Conservation (phyloP, 345 rosid genomes). For the Geranium brycei region DNA sequence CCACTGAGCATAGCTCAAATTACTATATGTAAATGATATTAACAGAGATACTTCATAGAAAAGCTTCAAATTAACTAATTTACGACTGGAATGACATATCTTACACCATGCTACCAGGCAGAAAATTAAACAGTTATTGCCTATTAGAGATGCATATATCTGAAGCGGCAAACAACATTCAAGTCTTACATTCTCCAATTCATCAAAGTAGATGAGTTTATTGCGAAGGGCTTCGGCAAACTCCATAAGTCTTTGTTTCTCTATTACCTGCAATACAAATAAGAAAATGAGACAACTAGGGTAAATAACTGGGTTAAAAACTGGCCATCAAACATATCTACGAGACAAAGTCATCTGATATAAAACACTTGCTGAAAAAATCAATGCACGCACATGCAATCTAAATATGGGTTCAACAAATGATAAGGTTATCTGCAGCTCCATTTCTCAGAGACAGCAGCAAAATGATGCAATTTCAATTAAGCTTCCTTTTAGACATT, state of each 20-base stretch:
- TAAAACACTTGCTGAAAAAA: no score
- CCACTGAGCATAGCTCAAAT: neutral
- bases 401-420: neutral
- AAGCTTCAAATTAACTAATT: no score
- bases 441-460: neutral
- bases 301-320: neutral
- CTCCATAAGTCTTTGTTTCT: slow-evolving; percentile 76
- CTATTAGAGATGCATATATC: no score
- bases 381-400: neutral
- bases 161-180: slow-evolving; percentile 20
- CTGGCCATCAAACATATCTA: neutral
- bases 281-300: slow-evolving; percentile 10
- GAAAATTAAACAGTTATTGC: no score
- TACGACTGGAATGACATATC: no score
- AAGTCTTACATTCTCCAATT: slow-evolving; percentile 99
- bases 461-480: neutral
- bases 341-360: neutral
- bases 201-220: slow-evolving; percentile 94
- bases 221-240: slow-evolving; percentile 88
- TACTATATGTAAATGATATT: neutral
- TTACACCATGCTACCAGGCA: no score
- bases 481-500: neutral
- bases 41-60: no score
- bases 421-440: neutral
- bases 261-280: slow-evolving; percentile 42